Conservation (phyloP, 257 asterid species). For the Solanum ossicruentum region DNA sequence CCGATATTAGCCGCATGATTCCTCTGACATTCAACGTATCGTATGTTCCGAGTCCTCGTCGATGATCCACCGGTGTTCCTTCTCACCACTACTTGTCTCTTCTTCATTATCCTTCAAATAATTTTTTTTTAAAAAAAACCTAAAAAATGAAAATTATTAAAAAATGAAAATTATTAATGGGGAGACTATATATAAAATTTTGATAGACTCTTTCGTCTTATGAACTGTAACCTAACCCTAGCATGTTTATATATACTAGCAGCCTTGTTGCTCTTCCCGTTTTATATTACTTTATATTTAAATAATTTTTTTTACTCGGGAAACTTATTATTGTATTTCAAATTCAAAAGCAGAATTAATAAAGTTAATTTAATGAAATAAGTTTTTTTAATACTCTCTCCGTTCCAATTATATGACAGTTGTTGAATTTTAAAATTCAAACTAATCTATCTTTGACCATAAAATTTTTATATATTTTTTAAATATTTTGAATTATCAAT, state of each 20-base stretch:
- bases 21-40: constrained; percentile 51
- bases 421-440: too few species aligned
- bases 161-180: not conserved
- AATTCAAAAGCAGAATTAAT: not conserved
- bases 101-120: not conserved
- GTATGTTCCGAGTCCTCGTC: constrained; percentile 9
- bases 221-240: constrained; percentile 2
- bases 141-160: not conserved
- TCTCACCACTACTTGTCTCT: not conserved
- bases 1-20: constrained; percentile 57
- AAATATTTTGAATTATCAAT: too few species aligned
- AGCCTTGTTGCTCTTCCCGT: not conserved
- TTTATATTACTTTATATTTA: too few species aligned
- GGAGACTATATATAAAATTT: not conserved
- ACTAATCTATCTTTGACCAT: too few species aligned
- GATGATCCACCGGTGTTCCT: not conserved
- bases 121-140: not conserved
- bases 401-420: too few species aligned
- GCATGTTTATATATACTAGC: not conserved
- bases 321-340: too few species aligned
- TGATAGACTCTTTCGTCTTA: not conserved
- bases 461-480: too few species aligned
- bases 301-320: too few species aligned
- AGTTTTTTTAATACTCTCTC: too few species aligned
- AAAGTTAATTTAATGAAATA: too few species aligned